A percentile compares a stretch with the other conserved stretches of the same genome.
phyloP scores from a whole-genome alignment of 1,284 basidiomycete species.

The Fomitiporia mediterranea region DNA sequence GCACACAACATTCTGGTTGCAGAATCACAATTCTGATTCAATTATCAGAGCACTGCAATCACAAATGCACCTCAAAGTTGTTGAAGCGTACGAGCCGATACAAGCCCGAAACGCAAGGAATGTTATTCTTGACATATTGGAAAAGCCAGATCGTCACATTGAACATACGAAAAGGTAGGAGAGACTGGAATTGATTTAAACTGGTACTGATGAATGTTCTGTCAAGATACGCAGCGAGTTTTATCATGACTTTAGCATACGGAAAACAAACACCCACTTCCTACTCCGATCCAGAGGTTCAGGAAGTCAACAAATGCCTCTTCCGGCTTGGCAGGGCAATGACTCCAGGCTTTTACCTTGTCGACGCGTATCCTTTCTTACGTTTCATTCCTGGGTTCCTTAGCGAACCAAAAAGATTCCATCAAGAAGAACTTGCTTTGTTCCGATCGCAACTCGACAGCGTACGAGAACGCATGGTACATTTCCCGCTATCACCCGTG shows the following conservation, averaged over 20 bases:
- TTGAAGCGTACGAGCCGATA: slow-evolving; percentile 42
- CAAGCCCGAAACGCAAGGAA: slow-evolving; percentile 44
- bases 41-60: slow-evolving; percentile 42
- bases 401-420: slow-evolving; percentile 44
- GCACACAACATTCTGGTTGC: not conserved
- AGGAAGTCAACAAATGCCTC: slow-evolving; percentile 44
- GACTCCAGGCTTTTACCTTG: slow-evolving; percentile 51
- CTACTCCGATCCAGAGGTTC: slow-evolving; percentile 53
- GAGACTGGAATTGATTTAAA: not conserved
- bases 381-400: slow-evolving; percentile 55
- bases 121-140: slow-evolving; percentile 49
- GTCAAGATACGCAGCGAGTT: slow-evolving; percentile 54
- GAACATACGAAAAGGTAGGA: slow-evolving; percentile 46
- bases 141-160: slow-evolving; percentile 44
- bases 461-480: slow-evolving; percentile 43
- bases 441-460: slow-evolving; percentile 46
- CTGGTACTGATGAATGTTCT: not conserved
- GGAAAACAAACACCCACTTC: slow-evolving; percentile 48
- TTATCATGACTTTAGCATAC: slow-evolving; percentile 63
- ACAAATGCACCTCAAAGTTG: slow-evolving; percentile 45
- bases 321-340: slow-evolving; percentile 45
- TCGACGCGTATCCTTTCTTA: slow-evolving; percentile 55
- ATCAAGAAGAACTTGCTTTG: slow-evolving; percentile 51
- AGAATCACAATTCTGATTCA: not conserved
- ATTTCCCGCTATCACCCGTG: not conserved